phyloP scores from a whole-genome alignment of 192 early-diverging fungal genomes.

The Backusella circina region DNA sequence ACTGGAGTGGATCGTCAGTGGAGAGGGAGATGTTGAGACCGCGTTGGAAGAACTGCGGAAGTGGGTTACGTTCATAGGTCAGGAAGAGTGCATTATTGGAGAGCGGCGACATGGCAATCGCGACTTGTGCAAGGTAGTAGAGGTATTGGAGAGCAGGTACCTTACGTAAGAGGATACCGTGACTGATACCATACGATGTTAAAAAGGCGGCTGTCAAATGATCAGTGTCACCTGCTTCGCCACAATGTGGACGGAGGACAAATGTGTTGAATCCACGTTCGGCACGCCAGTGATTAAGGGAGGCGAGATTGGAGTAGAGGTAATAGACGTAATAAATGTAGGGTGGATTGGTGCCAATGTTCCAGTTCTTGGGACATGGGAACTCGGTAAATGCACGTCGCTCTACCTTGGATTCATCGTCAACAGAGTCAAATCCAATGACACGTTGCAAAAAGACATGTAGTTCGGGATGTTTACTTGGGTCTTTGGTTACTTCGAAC shows the following conservation, averaged over 20 bases:
- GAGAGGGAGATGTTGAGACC: constrained; percentile 92
- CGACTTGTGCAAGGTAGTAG: constrained; percentile 93
- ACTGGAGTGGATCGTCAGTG: constrained; percentile 94
- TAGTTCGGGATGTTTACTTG: constrained; percentile 81
- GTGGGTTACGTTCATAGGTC: constrained; percentile 90
- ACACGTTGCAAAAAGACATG: constrained; percentile 94
- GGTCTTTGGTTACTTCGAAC: constrained; percentile 89
- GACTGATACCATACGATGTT: constrained; percentile 81
- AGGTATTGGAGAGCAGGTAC: constrained; percentile 94
- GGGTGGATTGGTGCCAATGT: constrained; percentile 70
- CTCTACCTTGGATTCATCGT: constrained; percentile 92
- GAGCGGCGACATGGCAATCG: constrained; percentile 94
- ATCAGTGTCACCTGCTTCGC: constrained; percentile 95
- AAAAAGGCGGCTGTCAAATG: constrained; percentile 89
- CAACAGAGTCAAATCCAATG: constrained; percentile 90
- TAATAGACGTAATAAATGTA: constrained; percentile 95
- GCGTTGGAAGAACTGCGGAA: constrained; percentile 87
- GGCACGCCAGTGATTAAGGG: constrained; percentile 76
- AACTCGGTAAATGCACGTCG: constrained; percentile 80
- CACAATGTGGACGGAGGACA: constrained; percentile 90
- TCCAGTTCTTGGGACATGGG: constrained; percentile 62
- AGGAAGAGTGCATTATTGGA: constrained; percentile 97
- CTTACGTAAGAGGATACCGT: constrained; percentile 92
- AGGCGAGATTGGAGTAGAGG: constrained; percentile 82
- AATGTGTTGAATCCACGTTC: constrained; percentile 85